Percentiles rank a stretch among this genome's conserved stretches.
Evolutionary conservation across 371 early-diverging fungal species (phyloP).

Genomic region (Syncephalis plumigaleata): DNA sequence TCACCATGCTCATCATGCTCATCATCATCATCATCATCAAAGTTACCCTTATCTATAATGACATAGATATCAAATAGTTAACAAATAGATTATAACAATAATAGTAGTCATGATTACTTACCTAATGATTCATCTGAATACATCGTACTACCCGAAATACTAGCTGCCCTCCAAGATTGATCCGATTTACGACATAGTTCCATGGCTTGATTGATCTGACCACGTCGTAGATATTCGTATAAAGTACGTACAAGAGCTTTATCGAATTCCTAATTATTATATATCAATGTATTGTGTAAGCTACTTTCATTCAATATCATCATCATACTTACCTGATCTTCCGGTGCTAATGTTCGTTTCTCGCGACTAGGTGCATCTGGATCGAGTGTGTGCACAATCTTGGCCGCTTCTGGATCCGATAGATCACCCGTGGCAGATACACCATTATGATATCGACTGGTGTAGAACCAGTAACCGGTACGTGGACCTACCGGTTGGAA

Average conservation of each 20-base stretch:
- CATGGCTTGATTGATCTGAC: constrained; percentile 2
- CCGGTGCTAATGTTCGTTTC: background rate
- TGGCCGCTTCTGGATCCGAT: background rate
- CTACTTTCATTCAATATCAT: background rate
- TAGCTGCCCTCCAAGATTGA: constrained; percentile 6
- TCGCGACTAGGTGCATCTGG: constrained; percentile 5
- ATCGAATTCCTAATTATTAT: constrained; percentile 3
- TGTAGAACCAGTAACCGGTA: constrained; percentile 2
- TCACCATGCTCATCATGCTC: too few relatives aligned
- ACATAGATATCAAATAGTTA: too few relatives aligned
- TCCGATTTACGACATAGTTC: constrained; percentile 6
- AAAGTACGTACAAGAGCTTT: constrained; percentile 3
- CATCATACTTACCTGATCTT: constrained; percentile 3
- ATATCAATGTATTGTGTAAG: background rate
- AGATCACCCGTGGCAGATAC: background rate
- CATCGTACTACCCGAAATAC: constrained; percentile 1
- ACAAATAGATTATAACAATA: too few relatives aligned
- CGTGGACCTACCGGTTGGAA: constrained; percentile 4
- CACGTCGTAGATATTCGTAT: constrained; percentile 8
- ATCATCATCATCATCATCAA: too few relatives aligned
- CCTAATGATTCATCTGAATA: too few relatives aligned
- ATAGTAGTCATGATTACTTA: too few relatives aligned
- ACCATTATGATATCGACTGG: background rate
- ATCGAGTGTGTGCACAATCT: background rate
- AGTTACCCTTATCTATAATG: too few relatives aligned